Evolutionary conservation across 2,329 filamentous ascomycete species (phyloP), one percentile per base, ranked within the genome.

Genomic region (Epichloe hybrida): DNA sequence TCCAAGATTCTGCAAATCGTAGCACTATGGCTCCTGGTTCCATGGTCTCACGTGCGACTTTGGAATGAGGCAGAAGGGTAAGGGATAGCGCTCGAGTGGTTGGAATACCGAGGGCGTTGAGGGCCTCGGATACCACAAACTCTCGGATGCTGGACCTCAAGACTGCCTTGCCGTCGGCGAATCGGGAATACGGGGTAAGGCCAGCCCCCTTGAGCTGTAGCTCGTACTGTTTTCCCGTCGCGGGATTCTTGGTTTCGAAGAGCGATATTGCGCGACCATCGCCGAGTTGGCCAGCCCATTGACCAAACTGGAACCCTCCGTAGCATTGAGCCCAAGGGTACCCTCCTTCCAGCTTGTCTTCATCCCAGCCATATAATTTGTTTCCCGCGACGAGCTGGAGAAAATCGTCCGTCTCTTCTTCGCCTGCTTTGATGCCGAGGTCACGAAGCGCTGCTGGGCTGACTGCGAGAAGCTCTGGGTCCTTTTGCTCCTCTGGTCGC

Each of bases 251-350:
- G 23, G 83, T 80, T 67, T 98, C 93, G 61, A 97, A 97, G 1
- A 98, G 74, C 37, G 88, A 95, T 58, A 98, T 97, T 34, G 90
- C 93, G 50, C 93, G 79, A 38, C 93, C 93, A 63, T 98, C 93
- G 41, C 93, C 93, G 1, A 98, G 79, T 66, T 98, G 93, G 5
- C 93, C 90, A 3, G 93, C 93, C 91, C 91, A 98, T 57, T 86
- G 81, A 5, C 93, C 93, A 63, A 83, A 81, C 62, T 82, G 76
- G 61, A 77, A 81, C 51, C 91, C 91, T 52, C 93, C 93, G 65
- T 98, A 98, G 70, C 93, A 97, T 69, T 98, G 93, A 35, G 93
- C 90, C 93, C 93, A 98, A 0, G 93, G 91, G 64, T 98, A 98
- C 42, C 93, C 81, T 20, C 86, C 84, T 52, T 80, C 71, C 23